Evolutionary conservation across 345 rosid species (phyloP).

Genomic region (Hibiscus tridactylites): DNA sequence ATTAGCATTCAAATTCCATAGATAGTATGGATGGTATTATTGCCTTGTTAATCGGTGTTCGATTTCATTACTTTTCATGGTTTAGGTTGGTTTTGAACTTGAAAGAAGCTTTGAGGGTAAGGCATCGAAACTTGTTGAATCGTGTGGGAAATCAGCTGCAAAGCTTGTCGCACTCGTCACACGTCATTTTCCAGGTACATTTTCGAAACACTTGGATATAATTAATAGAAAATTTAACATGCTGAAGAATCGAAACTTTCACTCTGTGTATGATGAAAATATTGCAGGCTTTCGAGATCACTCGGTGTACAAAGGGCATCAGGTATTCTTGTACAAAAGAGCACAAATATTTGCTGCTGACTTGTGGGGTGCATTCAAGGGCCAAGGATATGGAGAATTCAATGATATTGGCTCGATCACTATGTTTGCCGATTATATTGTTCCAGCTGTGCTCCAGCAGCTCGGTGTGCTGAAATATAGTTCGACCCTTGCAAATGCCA

Average conservation of each 20-base stretch:
- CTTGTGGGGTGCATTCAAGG: conserved; percentile 79
- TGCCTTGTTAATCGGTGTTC: neutral
- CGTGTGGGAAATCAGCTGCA: conserved; percentile 61
- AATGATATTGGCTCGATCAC: conserved; percentile 53
- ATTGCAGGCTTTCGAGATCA: conserved; percentile 64
- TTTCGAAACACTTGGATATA: neutral
- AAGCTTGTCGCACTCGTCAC: conserved; percentile 64
- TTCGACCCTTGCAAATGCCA: conserved; percentile 37
- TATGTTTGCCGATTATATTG: conserved; percentile 76
- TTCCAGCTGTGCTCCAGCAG: conserved; percentile 67
- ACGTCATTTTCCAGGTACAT: conserved; percentile 60
- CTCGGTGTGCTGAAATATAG: conserved; percentile 72
- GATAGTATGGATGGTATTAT: neutral
- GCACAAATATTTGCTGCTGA: conserved; percentile 83
- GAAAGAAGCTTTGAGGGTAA: conserved; percentile 61
- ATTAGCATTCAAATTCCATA: neutral
- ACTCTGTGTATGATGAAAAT: conserved; percentile 6
- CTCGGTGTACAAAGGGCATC: conserved; percentile 67
- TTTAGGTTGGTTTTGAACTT: conserved; percentile 65
- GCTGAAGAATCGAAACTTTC: neutral
- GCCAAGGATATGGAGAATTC: conserved; percentile 65
- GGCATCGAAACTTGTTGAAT: conserved; percentile 61
- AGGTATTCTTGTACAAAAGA: conserved; percentile 68
- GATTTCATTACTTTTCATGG: conserved; percentile 8
- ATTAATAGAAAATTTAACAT: neutral